These are phyloP conservation scores for Macrophomina pseudophaseolina DNA, from an alignment of 2,329 filamentous ascomycete genomes.

Conservation along the genomic window DNA sequence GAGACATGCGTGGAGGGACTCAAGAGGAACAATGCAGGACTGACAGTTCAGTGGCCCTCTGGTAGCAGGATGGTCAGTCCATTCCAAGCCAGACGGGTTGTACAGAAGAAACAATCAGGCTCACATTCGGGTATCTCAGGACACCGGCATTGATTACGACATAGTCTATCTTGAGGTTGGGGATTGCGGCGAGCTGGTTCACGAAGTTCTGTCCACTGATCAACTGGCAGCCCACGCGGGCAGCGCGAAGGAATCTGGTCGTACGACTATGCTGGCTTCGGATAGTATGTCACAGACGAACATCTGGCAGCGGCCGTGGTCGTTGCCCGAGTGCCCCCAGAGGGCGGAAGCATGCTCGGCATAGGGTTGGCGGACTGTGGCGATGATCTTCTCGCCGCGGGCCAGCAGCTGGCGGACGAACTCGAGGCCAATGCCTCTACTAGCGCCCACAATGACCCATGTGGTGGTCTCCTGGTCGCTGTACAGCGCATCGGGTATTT, in stretches of 20 bases:
- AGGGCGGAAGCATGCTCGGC: slow-evolving; percentile 47
- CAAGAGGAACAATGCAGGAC: slow-evolving; percentile 33
- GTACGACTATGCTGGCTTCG: slow-evolving; percentile 57
- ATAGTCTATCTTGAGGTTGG: slow-evolving; percentile 56
- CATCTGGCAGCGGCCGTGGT: slow-evolving; percentile 54
- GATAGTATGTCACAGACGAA: slow-evolving; percentile 60
- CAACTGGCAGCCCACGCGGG: slow-evolving; percentile 15
- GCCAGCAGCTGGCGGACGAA: slow-evolving; percentile 57
- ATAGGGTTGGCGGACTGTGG: slow-evolving; percentile 54
- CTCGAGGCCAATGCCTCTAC: slow-evolving; percentile 57
- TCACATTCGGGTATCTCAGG: slow-evolving; percentile 62
- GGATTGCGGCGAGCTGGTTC: slow-evolving; percentile 44
- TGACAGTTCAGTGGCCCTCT: slow-evolving; percentile 59
- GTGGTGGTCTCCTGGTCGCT: slow-evolving; percentile 48
- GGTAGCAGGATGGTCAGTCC: slow-evolving; percentile 23
- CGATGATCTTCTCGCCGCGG: slow-evolving; percentile 56
- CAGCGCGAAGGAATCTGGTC: slow-evolving; percentile 19
- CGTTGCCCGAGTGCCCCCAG: slow-evolving; percentile 49
- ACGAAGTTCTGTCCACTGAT: slow-evolving; percentile 48
- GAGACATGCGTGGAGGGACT: not conserved
- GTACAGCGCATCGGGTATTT: slow-evolving; percentile 50
- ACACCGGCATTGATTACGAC: slow-evolving; percentile 64
- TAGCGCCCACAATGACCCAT: slow-evolving; percentile 55
- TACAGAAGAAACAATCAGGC: slow-evolving; percentile 32
- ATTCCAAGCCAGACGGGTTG: not conserved